A percentile compares a stretch with the other conserved stretches of the same genome.
phyloP scores from a whole-genome alignment of 2,329 filamentous ascomycete genomes.

The Paracamarosporium sp. region DNA sequence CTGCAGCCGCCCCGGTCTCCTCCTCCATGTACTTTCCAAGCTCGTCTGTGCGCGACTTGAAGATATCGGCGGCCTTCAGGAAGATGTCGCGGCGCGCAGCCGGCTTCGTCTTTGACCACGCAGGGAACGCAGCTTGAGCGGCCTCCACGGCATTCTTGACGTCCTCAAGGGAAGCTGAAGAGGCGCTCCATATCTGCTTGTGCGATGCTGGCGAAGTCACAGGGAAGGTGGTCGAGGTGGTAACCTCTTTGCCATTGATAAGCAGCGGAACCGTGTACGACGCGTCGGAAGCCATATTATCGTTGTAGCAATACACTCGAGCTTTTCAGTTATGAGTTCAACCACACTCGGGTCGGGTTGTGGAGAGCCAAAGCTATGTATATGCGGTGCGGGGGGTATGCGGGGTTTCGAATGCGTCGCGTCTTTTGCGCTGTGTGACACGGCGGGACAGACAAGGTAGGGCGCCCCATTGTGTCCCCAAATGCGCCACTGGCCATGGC shows the following conservation, averaged over 20 bases:
- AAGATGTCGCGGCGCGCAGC: conserved; percentile 71
- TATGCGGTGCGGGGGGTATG: conserved; percentile 1
- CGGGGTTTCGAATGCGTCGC: conserved; percentile 6
- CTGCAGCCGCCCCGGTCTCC: conserved; percentile 61
- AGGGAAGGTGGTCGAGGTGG: conserved; percentile 58
- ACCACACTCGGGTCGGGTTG: neutral
- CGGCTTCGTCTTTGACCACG: conserved; percentile 71
- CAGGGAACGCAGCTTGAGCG: conserved; percentile 71
- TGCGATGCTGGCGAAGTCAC: conserved; percentile 64
- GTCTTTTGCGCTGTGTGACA: neutral
- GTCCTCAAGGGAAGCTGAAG: conserved; percentile 63
- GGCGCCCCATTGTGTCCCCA: neutral
- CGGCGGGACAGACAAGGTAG: neutral
- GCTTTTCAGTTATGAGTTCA: neutral
- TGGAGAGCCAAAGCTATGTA: neutral
- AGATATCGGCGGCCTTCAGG: conserved; percentile 70
- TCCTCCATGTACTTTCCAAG: conserved; percentile 65
- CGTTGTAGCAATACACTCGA: neutral
- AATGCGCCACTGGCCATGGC: neutral
- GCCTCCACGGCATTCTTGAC: conserved; percentile 63
- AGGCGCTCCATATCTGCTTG: conserved; percentile 62
- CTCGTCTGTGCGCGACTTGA: conserved; percentile 67
- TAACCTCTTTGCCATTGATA: conserved; percentile 58
- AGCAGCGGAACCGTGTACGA: conserved; percentile 53
- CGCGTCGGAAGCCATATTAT: conserved; percentile 22